Evolutionary conservation across 2,329 filamentous ascomycete genomes (phyloP).

Genomic region (Penicillium sp.): DNA sequence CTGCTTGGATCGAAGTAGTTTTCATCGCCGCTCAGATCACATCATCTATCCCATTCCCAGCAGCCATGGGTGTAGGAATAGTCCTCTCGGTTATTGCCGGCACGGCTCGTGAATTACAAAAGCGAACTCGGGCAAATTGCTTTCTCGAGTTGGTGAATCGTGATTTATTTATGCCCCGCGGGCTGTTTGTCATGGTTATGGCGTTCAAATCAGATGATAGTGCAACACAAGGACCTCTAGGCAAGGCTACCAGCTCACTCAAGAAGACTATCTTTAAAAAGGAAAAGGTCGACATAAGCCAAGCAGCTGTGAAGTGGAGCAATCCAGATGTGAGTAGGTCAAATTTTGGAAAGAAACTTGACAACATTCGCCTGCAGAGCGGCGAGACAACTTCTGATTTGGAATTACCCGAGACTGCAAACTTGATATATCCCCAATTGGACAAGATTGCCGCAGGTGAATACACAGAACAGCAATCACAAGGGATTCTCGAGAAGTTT

Average conservation of each 20-base stretch:
- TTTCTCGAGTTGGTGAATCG: slow-evolving; percentile 28
- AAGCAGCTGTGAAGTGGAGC: background rate
- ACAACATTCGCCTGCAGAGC: slow-evolving; percentile 1
- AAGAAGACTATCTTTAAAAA: slow-evolving; percentile 2
- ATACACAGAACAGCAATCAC: background rate
- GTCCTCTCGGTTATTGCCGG: slow-evolving; percentile 25
- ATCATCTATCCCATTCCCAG: background rate
- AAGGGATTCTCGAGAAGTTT: background rate
- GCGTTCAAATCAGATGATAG: slow-evolving; percentile 18
- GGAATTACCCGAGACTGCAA: slow-evolving; percentile 1
- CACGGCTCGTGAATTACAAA: slow-evolving; percentile 26
- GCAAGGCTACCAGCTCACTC: background rate
- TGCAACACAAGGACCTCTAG: background rate
- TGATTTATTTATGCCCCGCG: slow-evolving; percentile 30
- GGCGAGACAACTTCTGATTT: background rate
- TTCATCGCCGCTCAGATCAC: slow-evolving; percentile 1
- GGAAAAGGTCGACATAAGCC: slow-evolving; percentile 5
- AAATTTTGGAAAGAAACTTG: background rate
- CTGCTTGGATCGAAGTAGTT: slow-evolving; percentile 1
- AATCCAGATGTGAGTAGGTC: background rate
- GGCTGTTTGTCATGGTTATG: slow-evolving; percentile 29
- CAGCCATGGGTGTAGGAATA: slow-evolving; percentile 14
- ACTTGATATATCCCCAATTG: slow-evolving; percentile 2
- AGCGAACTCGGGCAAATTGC: slow-evolving; percentile 21
- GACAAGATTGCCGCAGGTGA: background rate